Base-by-base conservation (phyloP, 2,329 filamentous ascomycete species). In the Fusarium luffae region DNA sequence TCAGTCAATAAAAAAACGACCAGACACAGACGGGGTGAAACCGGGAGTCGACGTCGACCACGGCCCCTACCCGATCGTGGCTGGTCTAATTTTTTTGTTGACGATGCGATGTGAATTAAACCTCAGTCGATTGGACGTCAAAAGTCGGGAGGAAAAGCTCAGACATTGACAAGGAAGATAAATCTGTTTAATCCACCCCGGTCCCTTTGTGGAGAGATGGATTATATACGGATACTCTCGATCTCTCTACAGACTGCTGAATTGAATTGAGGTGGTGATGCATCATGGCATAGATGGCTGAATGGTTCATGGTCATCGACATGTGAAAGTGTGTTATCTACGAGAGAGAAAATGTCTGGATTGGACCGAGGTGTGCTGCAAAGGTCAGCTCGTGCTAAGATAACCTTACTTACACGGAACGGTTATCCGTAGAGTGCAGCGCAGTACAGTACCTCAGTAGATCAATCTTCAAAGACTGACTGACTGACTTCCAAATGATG, bases 31-130 rank as follows among this genome's bases (percentile, higher is more conserved):
- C 72, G 59, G 72, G 66, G 70, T 37, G 70, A 69, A 72, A 70
- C 73, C 72, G 72, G 72, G 64, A 73, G 58, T 68, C 65, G 68
- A 61, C 68, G 64, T 69, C 64, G 52, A 71, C 47, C 54, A 70
- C 63, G 7, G 44, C 41, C 34, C 49, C 23, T 42, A 25, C 30
- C 57, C 25, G 59, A 64, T 61, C 43, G 50, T 57, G 49, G 51
- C 62, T 58, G 60, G 54, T 43, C 62, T 48, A 51, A 37, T 43
- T 56, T 44, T 65, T 59, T 70, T 70, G 68, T 70, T 70, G 68
- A 55, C 63, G 63, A 70, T 68, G 48, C 59, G 68, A 70, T 68
- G 63, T 57, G 63, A 70, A 70, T 70, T 70, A 41, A 19, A 50
- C 46, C 50, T 27, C 23, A 70, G 46, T 68, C 59, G 32, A 70